Percentiles rank a stretch among this genome's conserved stretches.
Evolutionary conservation across 2,329 filamentous ascomycete species (phyloP).

Genomic region (Fusarium anguioides): DNA sequence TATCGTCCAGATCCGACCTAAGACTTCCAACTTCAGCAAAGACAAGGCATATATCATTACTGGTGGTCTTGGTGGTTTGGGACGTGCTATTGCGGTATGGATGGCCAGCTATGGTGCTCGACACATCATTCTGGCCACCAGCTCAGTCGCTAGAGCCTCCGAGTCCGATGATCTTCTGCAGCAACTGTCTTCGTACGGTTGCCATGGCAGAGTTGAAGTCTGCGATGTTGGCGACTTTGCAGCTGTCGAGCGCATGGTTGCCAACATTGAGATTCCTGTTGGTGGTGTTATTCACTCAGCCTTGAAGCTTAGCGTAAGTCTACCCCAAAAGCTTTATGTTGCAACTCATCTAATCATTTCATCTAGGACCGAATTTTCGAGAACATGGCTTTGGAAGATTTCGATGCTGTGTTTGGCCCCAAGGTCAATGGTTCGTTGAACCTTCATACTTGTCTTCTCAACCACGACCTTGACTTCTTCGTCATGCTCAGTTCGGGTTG

Average conservation of each 20-base stretch:
- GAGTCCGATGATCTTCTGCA: conserved; percentile 34
- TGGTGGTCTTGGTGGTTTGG: conserved; percentile 39
- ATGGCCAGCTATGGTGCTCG: conserved; percentile 43
- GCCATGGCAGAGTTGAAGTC: conserved; percentile 37
- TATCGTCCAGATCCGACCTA: conserved; percentile 26
- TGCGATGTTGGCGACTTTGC: conserved; percentile 36
- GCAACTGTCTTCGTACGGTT: conserved; percentile 39
- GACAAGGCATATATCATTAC: conserved; percentile 42
- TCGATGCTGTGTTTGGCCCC: conserved; percentile 35
- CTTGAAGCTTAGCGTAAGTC: conserved; percentile 39
- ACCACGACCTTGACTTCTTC: conserved; percentile 39
- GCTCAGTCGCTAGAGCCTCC: conserved; percentile 28
- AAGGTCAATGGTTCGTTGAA: conserved; percentile 41
- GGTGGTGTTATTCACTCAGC: conserved; percentile 42
- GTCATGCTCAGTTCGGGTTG: conserved; percentile 42
- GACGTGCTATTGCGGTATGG: conserved; percentile 40
- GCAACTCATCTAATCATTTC: conserved; percentile 3
- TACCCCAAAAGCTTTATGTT: neutral
- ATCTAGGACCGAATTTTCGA: conserved; percentile 37
- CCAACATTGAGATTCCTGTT: conserved; percentile 24
- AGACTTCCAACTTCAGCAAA: conserved; percentile 26
- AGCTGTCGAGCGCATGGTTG: conserved; percentile 30
- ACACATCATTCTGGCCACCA: conserved; percentile 36
- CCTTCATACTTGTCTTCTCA: conserved; percentile 30
- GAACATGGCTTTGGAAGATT: conserved; percentile 38